Evolutionary conservation across 495 filamentous ascomycete species (phyloP).

Genomic region (Daldinia loculata): DNA sequence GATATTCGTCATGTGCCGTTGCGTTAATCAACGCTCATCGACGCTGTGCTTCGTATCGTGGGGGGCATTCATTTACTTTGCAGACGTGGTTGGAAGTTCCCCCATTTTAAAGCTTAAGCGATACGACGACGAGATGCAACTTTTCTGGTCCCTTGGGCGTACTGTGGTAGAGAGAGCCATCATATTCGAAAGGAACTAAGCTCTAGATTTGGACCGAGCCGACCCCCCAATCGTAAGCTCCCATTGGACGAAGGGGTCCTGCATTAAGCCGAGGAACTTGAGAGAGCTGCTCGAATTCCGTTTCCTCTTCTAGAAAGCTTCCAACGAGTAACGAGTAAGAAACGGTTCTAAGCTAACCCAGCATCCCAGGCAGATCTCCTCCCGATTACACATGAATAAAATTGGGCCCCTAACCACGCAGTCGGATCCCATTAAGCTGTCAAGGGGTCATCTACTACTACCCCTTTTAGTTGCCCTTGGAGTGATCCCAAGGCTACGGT

Average conservation of each 20-base stretch:
- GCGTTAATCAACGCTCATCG: constrained; percentile 38
- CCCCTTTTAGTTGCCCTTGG: constrained; percentile 19
- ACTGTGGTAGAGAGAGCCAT: constrained; percentile 20
- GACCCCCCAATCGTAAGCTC: background rate
- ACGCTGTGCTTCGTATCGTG: constrained; percentile 28
- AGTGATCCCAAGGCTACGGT: constrained; percentile 24
- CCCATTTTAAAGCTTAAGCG: constrained; percentile 35
- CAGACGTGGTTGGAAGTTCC: constrained; percentile 34
- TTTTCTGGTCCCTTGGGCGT: constrained; percentile 5
- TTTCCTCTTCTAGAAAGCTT: constrained; percentile 43
- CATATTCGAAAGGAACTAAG: constrained; percentile 24
- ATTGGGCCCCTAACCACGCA: constrained; percentile 41
- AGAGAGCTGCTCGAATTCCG: constrained; percentile 25
- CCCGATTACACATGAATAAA: constrained; percentile 42
- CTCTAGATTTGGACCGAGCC: constrained; percentile 32
- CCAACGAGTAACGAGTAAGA: constrained; percentile 40
- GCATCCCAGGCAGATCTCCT: constrained; percentile 41
- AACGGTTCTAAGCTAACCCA: constrained; percentile 26
- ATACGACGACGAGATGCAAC: constrained; percentile 41
- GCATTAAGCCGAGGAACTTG: constrained; percentile 42
- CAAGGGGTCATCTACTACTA: constrained; percentile 32
- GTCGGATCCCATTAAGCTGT: constrained; percentile 40
- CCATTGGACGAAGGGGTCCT: constrained; percentile 36
- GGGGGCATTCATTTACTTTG: constrained; percentile 38
- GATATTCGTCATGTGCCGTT: constrained; percentile 38